These are phyloP conservation scores for Glomus cerebriforme DNA, from an alignment of 192 early-diverging fungal genomes.

Conservation along the genomic window DNA sequence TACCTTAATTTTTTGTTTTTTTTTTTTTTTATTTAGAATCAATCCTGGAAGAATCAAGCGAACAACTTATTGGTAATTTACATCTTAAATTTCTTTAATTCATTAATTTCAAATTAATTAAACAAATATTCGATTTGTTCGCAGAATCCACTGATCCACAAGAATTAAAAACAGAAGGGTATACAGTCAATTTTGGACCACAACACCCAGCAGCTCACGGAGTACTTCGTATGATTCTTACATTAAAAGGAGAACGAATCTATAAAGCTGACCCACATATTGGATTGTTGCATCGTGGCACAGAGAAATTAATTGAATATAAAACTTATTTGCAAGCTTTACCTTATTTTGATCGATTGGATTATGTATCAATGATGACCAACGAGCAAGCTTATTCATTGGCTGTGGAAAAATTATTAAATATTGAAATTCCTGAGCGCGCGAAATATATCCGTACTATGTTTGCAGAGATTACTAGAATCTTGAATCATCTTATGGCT, in stretches of 20 bases:
- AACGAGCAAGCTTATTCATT: constrained; percentile 98
- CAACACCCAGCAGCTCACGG: constrained; percentile 99
- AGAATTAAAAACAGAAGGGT: constrained; percentile 41
- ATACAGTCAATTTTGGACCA: constrained; percentile 99
- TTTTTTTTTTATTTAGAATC: background rate
- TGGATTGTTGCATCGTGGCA: constrained; percentile 95
- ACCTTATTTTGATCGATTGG: constrained; percentile 97
- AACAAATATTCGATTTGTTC: no score
- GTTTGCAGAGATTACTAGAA: constrained; percentile 97
- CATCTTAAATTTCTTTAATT: no score
- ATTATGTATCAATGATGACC: constrained; percentile 99
- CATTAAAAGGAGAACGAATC: constrained; percentile 90
- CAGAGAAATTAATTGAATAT: constrained; percentile 99
- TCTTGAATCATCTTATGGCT: constrained; percentile 99
- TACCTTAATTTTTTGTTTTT: no score
- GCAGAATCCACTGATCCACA: constrained; percentile 25
- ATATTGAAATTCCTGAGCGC: constrained; percentile 92
- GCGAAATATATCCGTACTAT: constrained; percentile 96
- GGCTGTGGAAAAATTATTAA: constrained; percentile 97
- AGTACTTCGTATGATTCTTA: constrained; percentile 90
- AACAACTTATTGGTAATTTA: background rate
- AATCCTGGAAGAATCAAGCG: background rate
- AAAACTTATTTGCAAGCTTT: constrained; percentile 97
- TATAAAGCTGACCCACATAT: constrained; percentile 95
- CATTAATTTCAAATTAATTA: no score